These are phyloP conservation scores for Diaporthe citri DNA, from an alignment of 2,329 filamentous ascomycete species.

Conservation along the genomic window DNA sequence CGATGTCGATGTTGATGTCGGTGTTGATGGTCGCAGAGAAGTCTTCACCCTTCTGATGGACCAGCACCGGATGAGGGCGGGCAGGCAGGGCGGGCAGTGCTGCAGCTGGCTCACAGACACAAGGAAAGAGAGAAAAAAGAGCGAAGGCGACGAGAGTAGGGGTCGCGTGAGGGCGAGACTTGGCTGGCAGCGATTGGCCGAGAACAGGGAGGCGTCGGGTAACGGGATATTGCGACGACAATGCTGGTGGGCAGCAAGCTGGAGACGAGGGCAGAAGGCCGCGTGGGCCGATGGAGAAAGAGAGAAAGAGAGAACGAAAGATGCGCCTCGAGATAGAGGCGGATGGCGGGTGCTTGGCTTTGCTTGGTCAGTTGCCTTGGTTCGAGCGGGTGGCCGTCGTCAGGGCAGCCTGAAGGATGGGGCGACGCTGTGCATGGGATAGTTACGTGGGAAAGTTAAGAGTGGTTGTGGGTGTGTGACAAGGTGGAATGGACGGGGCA, in stretches of 20 bases:
- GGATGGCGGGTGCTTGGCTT: background rate
- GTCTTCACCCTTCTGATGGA: conserved; percentile 26
- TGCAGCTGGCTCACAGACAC: background rate
- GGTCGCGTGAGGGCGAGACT: conserved; percentile 37
- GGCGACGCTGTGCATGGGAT: background rate
- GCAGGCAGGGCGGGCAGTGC: background rate
- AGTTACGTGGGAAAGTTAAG: background rate
- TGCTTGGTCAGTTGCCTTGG: background rate
- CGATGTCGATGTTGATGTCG: background rate
- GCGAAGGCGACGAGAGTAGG: conserved; percentile 1
- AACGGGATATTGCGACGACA: conserved; percentile 19
- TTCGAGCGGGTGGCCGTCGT: background rate
- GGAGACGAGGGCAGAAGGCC: conserved; percentile 1
- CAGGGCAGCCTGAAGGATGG: background rate
- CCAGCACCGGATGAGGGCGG: conserved; percentile 33
- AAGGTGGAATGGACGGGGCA: background rate
- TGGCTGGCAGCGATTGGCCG: conserved; percentile 36
- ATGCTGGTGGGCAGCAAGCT: conserved; percentile 18
- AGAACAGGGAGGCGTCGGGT: conserved; percentile 26
- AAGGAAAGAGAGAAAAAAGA: background rate
- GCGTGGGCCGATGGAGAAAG: conserved; percentile 1
- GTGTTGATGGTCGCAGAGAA: background rate
- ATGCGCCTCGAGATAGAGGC: background rate
- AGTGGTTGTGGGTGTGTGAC: background rate
- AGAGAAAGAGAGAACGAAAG: background rate